Conservation (phyloP, 768 basidiomycete genomes). For the Suillus ampliporus region DNA sequence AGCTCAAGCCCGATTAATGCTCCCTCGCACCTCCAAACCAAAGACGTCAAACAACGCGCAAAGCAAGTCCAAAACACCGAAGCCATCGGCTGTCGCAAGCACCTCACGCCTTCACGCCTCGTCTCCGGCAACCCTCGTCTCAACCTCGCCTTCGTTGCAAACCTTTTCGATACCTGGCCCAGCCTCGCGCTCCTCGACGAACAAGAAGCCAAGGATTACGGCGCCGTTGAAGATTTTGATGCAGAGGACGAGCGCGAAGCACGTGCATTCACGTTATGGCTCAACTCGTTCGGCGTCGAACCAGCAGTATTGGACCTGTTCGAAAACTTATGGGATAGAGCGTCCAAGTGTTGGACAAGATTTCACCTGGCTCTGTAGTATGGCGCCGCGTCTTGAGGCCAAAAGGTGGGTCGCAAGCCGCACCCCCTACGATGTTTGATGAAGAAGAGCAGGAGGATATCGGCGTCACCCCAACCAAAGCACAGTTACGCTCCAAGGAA, state of each 20-base stretch:
- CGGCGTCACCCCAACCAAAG: too few relatives aligned
- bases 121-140: slow-evolving; percentile 94
- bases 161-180: slow-evolving; percentile 97
- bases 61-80: slow-evolving; percentile 96
- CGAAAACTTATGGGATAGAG: slow-evolving; percentile 92
- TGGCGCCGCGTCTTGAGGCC: slow-evolving; percentile 95
- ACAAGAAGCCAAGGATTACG: slow-evolving; percentile 89
- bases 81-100: slow-evolving; percentile 92
- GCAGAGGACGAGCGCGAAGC: slow-evolving; percentile 98
- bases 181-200: slow-evolving; percentile 94
- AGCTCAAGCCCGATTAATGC: slow-evolving; percentile 91
- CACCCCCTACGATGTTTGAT: slow-evolving; percentile 41
- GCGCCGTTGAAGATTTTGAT: slow-evolving; percentile 94
- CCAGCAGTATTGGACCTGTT: slow-evolving; percentile 96
- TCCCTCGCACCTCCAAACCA: slow-evolving; percentile 86
- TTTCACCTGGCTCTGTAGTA: slow-evolving; percentile 88
- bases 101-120: slow-evolving; percentile 89
- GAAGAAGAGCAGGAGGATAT: slow-evolving; percentile 77
- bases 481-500: too few relatives aligned
- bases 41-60: slow-evolving; percentile 80
- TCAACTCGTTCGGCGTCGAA: slow-evolving; percentile 96
- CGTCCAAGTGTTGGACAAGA: slow-evolving; percentile 96
- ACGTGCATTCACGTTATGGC: slow-evolving; percentile 96
- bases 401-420: slow-evolving; percentile 54
- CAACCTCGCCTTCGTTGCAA: slow-evolving; percentile 97